Base-by-base conservation (phyloP, 1,139 yeast genomes). In the Yamadazyma oceani region DNA sequence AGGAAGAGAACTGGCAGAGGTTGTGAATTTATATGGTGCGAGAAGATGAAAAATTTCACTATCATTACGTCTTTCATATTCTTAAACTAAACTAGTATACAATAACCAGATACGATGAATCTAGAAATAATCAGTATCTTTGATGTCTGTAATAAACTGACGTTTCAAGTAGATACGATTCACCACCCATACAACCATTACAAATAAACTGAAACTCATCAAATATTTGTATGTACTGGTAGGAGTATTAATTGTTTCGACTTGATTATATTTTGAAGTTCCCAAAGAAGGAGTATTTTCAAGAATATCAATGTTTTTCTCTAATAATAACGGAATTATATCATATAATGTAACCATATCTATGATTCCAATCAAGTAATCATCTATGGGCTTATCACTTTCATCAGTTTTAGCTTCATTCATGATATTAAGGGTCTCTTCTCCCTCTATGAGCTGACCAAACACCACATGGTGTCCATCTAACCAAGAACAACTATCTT, bases 381-480 rank as follows among this genome's bases (percentile, higher is more conserved):
- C 62, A 12, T 60, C 53, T 14, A 55, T 40, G 2, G 82, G 80
- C 38, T 65, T 59, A 36, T 61, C 61, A 44, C 64, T 62, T 37
- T 56, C 59, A 39, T 63, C 70, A 2, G 69, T 73, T 9, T 58
- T 48, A 0, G 61, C 55, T 1, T 43, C 39, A 43, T 74, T 78
- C 24, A 78, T 45, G 30, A 52, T 54, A 5, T 58, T 58, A 21
- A 78, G 53, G 2, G 66, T 62, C 3, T 68, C 75, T 29, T 53
- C 58, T 2, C 76, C 77, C 13, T 50, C 57, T 14, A 77, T 58
- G 5, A 78, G 63, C 42, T 67, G 69, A 1, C 84, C 85, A 53
- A 80, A 78, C 0, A 79, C 74, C 6, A 81, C 80, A 49, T 78
- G 79, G 40, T 67, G 66, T 3, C 81, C 82, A 54, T 80, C 80